phyloP scores from a whole-genome alignment of 495 filamentous ascomycete species.

The Aspergillus avenaceus region DNA sequence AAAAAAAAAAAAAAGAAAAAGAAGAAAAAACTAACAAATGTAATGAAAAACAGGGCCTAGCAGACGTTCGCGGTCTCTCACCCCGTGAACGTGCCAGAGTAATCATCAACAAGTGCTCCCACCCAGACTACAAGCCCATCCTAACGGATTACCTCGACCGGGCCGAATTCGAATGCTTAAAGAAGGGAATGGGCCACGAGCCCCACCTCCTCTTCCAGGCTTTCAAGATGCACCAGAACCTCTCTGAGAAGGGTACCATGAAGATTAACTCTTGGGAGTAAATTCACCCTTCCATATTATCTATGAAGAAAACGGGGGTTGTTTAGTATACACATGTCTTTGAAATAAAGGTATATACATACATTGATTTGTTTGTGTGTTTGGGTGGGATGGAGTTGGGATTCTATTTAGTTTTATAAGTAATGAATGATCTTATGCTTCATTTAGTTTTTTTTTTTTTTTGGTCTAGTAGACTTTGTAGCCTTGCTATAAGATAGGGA shows the following conservation, averaged over 20 bases:
- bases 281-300: neutral
- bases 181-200: slow-evolving; percentile 87
- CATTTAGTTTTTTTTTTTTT: no score
- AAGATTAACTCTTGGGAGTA: slow-evolving; percentile 59
- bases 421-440: no score
- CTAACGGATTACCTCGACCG: slow-evolving; percentile 80
- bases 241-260: slow-evolving; percentile 82
- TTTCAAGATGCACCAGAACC: slow-evolving; percentile 86
- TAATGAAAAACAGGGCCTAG: slow-evolving; percentile 67
- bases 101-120: slow-evolving; percentile 85
- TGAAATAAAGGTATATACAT: no score
- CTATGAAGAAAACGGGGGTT: no score
- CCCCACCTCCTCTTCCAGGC: slow-evolving; percentile 79
- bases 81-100: slow-evolving; percentile 79
- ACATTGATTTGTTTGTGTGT: slow-evolving; percentile 5
- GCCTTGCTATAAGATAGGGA: no score
- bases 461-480: no score
- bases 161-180: slow-evolving; percentile 81
- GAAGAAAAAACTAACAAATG: no score
- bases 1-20: neutral
- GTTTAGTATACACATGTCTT: no score
- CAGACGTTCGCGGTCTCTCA: slow-evolving; percentile 78
- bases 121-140: slow-evolving; percentile 81
- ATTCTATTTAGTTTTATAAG: no score
- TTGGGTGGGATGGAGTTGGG: neutral